phyloP scores from a whole-genome alignment of 1,284 basidiomycete species.

The Marasmius sp. region DNA sequence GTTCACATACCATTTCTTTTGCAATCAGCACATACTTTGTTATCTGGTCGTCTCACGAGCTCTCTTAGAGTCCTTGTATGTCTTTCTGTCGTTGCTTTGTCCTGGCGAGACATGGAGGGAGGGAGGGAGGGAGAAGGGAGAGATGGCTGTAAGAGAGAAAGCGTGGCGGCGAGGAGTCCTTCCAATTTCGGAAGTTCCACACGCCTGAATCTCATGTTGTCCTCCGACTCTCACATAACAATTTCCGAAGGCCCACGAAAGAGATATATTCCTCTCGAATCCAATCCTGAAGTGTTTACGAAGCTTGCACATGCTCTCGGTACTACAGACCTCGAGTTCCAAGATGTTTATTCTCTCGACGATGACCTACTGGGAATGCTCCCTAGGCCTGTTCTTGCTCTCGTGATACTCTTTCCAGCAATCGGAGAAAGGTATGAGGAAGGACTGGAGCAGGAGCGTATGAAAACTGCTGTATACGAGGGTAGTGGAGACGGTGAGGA shows the following conservation, averaged over 20 bases:
- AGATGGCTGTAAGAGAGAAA: slow-evolving; percentile 18
- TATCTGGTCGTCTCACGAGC: slow-evolving; percentile 85
- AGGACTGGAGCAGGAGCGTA: slow-evolving; percentile 21
- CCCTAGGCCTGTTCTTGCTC: slow-evolving; percentile 39
- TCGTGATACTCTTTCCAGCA: slow-evolving; percentile 44
- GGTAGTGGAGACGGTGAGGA: slow-evolving; percentile 29
- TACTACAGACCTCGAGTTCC: slow-evolving; percentile 35
- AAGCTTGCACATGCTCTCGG: slow-evolving; percentile 30
- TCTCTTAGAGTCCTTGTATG: slow-evolving; percentile 79
- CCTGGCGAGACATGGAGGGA: slow-evolving; percentile 64
- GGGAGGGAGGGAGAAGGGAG: not conserved
- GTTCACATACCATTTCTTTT: slow-evolving; percentile 78
- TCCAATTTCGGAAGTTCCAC: not conserved
- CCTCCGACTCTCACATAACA: not conserved
- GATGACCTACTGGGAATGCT: slow-evolving; percentile 43
- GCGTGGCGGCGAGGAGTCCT: not conserved
- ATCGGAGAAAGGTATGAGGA: slow-evolving; percentile 20
- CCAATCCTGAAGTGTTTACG: slow-evolving; percentile 35
- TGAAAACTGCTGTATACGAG: slow-evolving; percentile 22
- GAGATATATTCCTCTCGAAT: slow-evolving; percentile 33
- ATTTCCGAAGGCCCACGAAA: not conserved
- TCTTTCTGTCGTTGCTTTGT: slow-evolving; percentile 82
- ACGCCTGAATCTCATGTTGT: not conserved
- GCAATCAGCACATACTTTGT: slow-evolving; percentile 94
- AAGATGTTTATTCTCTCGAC: slow-evolving; percentile 45